Evolutionary conservation across 768 basidiomycete species (phyloP).

Genomic region (Lentinula boryana): DNA sequence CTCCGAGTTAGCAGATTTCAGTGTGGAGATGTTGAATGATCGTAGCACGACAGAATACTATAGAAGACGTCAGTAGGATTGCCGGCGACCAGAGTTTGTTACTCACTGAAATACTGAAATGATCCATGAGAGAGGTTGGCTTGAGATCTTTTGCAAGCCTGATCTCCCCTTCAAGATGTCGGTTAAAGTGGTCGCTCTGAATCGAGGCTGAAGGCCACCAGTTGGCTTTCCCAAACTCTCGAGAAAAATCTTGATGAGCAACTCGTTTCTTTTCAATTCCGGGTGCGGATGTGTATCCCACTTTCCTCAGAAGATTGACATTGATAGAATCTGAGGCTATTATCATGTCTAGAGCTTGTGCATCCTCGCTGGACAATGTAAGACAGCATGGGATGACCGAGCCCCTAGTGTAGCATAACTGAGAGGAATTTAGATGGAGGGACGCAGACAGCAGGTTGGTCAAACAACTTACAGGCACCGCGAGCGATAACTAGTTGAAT

Average conservation of each 20-base stretch:
- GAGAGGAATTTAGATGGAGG: neutral
- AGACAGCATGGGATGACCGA: conserved; percentile 41
- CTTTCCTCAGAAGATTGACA: conserved; percentile 22
- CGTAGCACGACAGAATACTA: conserved; percentile 43
- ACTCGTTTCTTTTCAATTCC: conserved; percentile 29
- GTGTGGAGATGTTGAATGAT: conserved; percentile 36
- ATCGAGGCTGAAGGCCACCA: conserved; percentile 41
- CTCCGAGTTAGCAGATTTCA: conserved; percentile 26
- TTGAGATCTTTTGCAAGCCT: conserved; percentile 43
- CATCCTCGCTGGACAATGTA: conserved; percentile 32
- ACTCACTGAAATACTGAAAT: conserved; percentile 46
- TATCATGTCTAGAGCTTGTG: conserved; percentile 34
- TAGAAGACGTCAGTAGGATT: neutral
- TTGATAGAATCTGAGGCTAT: conserved; percentile 32
- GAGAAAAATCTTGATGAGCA: conserved; percentile 39
- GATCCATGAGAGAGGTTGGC: conserved; percentile 43
- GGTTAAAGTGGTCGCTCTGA: conserved; percentile 22
- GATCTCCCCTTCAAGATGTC: conserved; percentile 48
- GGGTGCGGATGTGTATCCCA: conserved; percentile 24
- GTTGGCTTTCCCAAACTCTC: conserved; percentile 36
- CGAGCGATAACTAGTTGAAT: conserved; percentile 32
- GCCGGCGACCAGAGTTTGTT: conserved; percentile 2
- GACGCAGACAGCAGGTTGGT: neutral
- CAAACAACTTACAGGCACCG: conserved; percentile 34
- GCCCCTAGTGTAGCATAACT: conserved; percentile 46